Base-by-base conservation (phyloP, 257 asterid genomes). In the Fraxinus anomala region DNA sequence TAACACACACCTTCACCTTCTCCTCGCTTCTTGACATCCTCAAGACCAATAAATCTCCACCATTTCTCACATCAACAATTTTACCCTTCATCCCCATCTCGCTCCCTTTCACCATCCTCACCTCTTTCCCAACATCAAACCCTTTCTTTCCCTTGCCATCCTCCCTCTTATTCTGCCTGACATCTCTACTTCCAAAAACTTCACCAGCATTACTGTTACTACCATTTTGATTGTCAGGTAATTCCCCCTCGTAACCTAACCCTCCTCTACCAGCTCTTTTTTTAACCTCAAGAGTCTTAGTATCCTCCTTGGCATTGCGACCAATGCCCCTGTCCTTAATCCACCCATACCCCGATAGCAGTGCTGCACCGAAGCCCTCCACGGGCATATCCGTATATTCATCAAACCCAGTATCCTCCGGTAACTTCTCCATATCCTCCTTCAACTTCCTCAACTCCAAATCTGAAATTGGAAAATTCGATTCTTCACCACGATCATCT, bases 331-430 rank as follows among this genome's bases (percentile, higher is more conserved):
- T 82, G 49, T 97, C 97, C 77, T 93, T 97, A 36, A 81, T 77
- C 98, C 98, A 93, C 6, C 98, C 98, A 44, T 92, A 88, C 14
- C 98, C 98, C 26, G 86, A 79, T 70, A 93, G 75, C 82, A 92
- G 70, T 1, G 98, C 96, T 7, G 87, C 85, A 1, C 89, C 96
- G 78, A 86, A 94, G 26, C 83, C 93, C 75, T 94, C 97, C 61
- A 94, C 92, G 0, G 96, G 98, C 82, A 96, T 89, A 77, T 90
- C 97, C 28, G 42, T 72, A 42, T 63, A 93, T 3, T 89, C 94
- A 3, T 92, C 94, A 75, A 85, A 49, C 56, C 89, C 90, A 3
- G 83, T 61, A 17, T 76, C 92, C 14, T 90, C 98, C 8, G 96
- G 92, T 33, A 94, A 80, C 70, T 76, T 89, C 73, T 76, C 76